phyloP scores from a whole-genome alignment of 2,329 filamentous ascomycete species.

The Cytospora schulzeri region DNA sequence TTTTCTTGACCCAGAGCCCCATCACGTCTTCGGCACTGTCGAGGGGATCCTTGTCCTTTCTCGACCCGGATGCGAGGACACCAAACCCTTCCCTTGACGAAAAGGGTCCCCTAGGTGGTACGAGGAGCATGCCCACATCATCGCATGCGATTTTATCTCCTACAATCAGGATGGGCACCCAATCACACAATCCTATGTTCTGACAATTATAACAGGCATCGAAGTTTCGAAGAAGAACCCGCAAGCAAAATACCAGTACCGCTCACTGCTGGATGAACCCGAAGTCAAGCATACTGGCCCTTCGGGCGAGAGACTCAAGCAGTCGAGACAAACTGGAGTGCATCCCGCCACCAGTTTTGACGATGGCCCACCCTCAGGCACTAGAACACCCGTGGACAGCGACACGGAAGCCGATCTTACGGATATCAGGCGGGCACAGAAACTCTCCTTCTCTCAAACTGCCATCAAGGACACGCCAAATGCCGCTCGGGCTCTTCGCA shows the following conservation, averaged over 20 bases:
- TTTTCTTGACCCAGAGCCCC: neutral
- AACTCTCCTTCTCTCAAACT: constrained; percentile 78
- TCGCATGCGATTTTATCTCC: neutral
- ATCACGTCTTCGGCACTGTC: neutral
- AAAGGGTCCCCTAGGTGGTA: too few relatives aligned
- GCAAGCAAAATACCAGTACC: constrained; percentile 52
- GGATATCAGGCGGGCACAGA: constrained; percentile 87
- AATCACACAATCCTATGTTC: neutral
- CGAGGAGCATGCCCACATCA: neutral
- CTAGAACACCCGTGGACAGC: constrained; percentile 67
- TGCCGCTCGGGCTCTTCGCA: constrained; percentile 80
- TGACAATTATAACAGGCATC: constrained; percentile 45
- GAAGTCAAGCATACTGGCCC: constrained; percentile 67
- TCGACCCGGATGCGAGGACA: neutral
- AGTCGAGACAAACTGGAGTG: constrained; percentile 56
- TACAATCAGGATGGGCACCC: neutral
- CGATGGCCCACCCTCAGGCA: constrained; percentile 57
- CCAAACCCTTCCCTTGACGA: neutral
- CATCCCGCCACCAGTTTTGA: constrained; percentile 89
- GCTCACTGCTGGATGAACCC: constrained; percentile 67
- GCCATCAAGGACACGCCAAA: constrained; percentile 75
- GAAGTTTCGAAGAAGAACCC: constrained; percentile 54
- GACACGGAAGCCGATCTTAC: constrained; percentile 84
- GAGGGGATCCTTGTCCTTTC: neutral
- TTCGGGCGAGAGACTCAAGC: constrained; percentile 60